These are phyloP conservation scores for Coemansia nantahalensis DNA, from an alignment of 192 early-diverging fungal genomes.

Conservation along the genomic window DNA sequence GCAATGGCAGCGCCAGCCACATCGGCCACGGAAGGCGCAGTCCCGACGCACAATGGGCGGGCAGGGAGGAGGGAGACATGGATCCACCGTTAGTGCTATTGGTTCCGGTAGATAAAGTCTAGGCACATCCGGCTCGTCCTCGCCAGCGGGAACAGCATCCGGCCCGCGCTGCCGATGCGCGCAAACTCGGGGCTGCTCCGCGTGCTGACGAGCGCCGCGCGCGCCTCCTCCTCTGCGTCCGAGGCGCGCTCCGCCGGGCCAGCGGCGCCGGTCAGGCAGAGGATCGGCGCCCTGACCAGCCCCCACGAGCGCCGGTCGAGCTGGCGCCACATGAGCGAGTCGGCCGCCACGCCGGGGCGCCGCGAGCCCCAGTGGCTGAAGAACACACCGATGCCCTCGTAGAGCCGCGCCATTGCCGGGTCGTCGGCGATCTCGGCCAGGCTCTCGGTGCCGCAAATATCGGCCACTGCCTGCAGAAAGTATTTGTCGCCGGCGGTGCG, in stretches of 20 bases:
- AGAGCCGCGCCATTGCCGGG: conserved; percentile 40
- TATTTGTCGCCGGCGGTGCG: conserved; percentile 30
- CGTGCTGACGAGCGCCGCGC: conserved; percentile 32
- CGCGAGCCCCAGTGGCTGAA: conserved; percentile 41
- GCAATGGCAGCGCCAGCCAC: too few relatives aligned
- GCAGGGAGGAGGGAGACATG: too few relatives aligned
- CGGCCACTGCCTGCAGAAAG: conserved; percentile 34
- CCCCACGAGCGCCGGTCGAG: conserved; percentile 35
- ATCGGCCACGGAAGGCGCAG: too few relatives aligned
- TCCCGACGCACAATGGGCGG: too few relatives aligned
- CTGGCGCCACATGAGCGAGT: conserved; percentile 33
- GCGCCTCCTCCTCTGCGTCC: conserved; percentile 24
- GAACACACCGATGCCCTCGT: conserved; percentile 50
- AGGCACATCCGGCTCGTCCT: conserved; percentile 34
- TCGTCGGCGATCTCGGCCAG: conserved; percentile 40
- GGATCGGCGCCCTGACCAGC: conserved; percentile 35
- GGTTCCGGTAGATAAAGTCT: conserved; percentile 34
- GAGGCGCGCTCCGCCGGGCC: conserved; percentile 5
- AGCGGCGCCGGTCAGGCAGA: conserved; percentile 26
- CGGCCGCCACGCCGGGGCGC: conserved; percentile 35
- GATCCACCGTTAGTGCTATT: too few relatives aligned
- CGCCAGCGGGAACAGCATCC: conserved; percentile 38
- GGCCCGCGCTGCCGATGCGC: conserved; percentile 34
- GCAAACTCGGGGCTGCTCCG: conserved; percentile 34
- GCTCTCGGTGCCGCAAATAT: conserved; percentile 40